Conservation (phyloP, 2,329 filamentous ascomycete species). For the Teratosphaeria nubilosa region DNA sequence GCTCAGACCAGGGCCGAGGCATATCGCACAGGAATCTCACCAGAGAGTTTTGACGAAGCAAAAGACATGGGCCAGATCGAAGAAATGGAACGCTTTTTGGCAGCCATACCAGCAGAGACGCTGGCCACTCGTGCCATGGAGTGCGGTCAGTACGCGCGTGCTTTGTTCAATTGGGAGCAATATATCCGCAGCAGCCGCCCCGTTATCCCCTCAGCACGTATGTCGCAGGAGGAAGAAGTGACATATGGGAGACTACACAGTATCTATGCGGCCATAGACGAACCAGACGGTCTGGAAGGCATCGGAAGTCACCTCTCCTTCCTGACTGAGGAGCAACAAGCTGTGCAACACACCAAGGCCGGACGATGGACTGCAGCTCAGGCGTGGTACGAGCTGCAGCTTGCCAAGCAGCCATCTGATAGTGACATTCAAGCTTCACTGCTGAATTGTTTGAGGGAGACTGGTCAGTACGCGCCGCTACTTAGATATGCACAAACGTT, state of each 20-base stretch:
- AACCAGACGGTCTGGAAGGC: constrained; percentile 91
- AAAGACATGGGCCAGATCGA: constrained; percentile 44
- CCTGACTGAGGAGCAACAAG: constrained; percentile 86
- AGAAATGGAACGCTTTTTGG: constrained; percentile 62
- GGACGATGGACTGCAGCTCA: constrained; percentile 91
- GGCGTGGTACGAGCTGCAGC: constrained; percentile 91
- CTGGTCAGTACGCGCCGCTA: constrained; percentile 68
- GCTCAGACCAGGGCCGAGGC: constrained; percentile 31
- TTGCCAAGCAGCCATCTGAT: constrained; percentile 69
- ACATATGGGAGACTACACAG: constrained; percentile 63
- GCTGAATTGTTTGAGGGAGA: constrained; percentile 80
- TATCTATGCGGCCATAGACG: constrained; percentile 95
- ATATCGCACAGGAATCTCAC: constrained; percentile 34
- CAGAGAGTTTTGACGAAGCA: constrained; percentile 42
- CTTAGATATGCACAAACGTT: constrained; percentile 78
- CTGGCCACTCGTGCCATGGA: constrained; percentile 79
- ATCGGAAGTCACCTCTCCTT: constrained; percentile 80
- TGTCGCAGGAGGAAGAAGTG: constrained; percentile 32
- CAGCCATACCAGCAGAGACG: constrained; percentile 59
- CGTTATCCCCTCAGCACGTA: constrained; percentile 30
- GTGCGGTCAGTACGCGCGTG: constrained; percentile 84
- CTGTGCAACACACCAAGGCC: constrained; percentile 83
- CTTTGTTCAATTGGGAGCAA: constrained; percentile 89
- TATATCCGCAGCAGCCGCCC: constrained; percentile 55
- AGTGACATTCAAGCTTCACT: constrained; percentile 71